A percentile compares a stretch with the other conserved stretches of the same genome.
Evolutionary conservation across 2,329 filamentous ascomycete species (phyloP).

Genomic region (Arthrobotrys megalospora): DNA sequence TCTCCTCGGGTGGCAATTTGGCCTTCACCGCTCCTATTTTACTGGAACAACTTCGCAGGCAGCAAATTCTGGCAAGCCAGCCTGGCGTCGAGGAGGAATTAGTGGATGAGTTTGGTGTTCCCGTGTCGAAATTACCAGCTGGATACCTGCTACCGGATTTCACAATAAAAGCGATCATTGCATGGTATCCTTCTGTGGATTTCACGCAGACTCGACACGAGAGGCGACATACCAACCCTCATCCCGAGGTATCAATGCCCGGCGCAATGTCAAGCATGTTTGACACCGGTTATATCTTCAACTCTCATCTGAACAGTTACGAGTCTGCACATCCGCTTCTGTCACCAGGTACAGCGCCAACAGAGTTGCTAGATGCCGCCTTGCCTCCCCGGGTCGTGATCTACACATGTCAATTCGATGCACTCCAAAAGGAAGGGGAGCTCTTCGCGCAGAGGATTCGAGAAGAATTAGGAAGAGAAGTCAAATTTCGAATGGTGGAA

Average conservation of each 20-base stretch:
- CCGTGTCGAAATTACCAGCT: constrained; percentile 40
- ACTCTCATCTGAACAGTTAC: constrained; percentile 69
- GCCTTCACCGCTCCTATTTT: constrained; percentile 67
- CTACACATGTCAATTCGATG: constrained; percentile 77
- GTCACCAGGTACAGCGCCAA: constrained; percentile 73
- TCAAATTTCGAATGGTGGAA: constrained; percentile 74
- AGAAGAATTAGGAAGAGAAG: constrained; percentile 71
- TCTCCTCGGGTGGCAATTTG: constrained; percentile 74
- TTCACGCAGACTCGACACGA: constrained; percentile 74
- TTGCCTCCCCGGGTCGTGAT: constrained; percentile 73
- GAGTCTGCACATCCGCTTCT: constrained; percentile 72
- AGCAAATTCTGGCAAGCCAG: constrained; percentile 13
- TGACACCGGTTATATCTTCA: constrained; percentile 75
- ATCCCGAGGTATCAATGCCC: constrained; percentile 74
- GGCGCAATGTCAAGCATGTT: constrained; percentile 75
- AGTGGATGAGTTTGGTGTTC: constrained; percentile 52
- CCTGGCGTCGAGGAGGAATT: background rate
- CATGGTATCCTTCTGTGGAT: constrained; percentile 77
- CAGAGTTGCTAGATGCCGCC: constrained; percentile 70
- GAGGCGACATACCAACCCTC: constrained; percentile 72
- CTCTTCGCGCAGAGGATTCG: constrained; percentile 75
- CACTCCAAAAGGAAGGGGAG: constrained; percentile 75
- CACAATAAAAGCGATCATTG: constrained; percentile 71
- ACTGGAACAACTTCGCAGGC: constrained; percentile 62
- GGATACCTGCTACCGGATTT: constrained; percentile 41